Evolutionary conservation across 805 yeast genomes (phyloP).

Genomic region (Saccharomycopsis sp.): DNA sequence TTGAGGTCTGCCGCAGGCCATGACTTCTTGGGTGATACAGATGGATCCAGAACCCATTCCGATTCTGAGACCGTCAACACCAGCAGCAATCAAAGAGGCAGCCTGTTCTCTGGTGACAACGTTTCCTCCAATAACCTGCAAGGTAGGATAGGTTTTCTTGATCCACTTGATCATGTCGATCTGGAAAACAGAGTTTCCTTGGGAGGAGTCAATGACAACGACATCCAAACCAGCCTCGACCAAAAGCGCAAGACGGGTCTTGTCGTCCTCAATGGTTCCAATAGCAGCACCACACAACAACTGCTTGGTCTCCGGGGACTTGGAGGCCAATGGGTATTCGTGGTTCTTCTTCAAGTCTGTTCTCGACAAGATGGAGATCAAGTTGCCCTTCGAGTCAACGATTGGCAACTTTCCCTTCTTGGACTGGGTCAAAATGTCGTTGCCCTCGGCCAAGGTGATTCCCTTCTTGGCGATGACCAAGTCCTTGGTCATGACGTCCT

Average conservation of each 20-base stretch:
- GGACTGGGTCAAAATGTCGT: constrained; percentile 80
- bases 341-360: constrained; percentile 96
- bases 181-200: constrained; percentile 96
- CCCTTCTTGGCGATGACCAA: constrained; percentile 80
- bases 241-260: constrained; percentile 71
- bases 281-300: constrained; percentile 97
- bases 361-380: constrained; percentile 86
- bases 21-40: constrained; percentile 98
- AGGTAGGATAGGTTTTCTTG: constrained; percentile 68
- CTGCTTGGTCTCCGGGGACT: constrained; percentile 89
- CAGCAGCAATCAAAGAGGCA: constrained; percentile 87
- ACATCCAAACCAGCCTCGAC: constrained; percentile 97
- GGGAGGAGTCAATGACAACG: constrained; percentile 91
- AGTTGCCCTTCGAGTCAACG: constrained; percentile 66
- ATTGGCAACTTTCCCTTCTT: constrained; percentile 98
- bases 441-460: constrained; percentile 77
- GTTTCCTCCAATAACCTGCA: constrained; percentile 94
- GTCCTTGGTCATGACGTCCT: constrained; percentile 86
- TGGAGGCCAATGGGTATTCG: constrained; percentile 89
- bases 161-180: constrained; percentile 88
- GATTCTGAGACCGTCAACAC: constrained; percentile 96
- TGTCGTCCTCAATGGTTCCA: constrained; percentile 90
- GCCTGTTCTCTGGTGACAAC: constrained; percentile 99
- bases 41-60: constrained; percentile 99
- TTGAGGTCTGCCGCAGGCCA: constrained; percentile 99